Evolutionary conservation across 768 basidiomycete genomes (phyloP).

Genomic region (Tricholoma saponaceum): DNA sequence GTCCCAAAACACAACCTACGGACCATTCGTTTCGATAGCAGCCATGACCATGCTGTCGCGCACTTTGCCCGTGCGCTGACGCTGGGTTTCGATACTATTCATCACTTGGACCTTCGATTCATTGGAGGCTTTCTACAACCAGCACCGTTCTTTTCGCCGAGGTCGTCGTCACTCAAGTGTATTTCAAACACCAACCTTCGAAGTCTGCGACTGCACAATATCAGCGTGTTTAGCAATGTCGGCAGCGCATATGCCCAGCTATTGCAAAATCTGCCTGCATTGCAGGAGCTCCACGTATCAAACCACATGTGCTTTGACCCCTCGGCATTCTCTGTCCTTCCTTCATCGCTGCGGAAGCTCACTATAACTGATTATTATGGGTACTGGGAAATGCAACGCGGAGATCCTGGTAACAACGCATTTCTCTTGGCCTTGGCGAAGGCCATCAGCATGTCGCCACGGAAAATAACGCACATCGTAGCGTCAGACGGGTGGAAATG

Average conservation of each 20-base stretch:
- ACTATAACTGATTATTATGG: conserved; percentile 20
- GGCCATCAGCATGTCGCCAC: conserved; percentile 9
- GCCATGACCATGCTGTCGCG: conserved; percentile 21
- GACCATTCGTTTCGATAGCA: conserved; percentile 22
- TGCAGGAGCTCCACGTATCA: conserved; percentile 23
- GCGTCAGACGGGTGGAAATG: conserved; percentile 4
- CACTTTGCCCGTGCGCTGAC: conserved; percentile 20
- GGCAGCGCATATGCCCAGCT: conserved; percentile 19
- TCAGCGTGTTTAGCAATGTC: conserved; percentile 22
- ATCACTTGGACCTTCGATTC: conserved; percentile 23
- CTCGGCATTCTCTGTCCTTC: conserved; percentile 20
- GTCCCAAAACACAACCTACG: conserved; percentile 20
- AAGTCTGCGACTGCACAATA: conserved; percentile 23
- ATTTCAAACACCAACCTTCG: conserved; percentile 12
- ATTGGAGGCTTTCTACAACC: conserved; percentile 24
- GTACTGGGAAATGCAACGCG: conserved; percentile 10
- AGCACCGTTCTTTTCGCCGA: conserved; percentile 17
- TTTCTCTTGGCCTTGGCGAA: conserved; percentile 14
- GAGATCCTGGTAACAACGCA: conserved; percentile 8
- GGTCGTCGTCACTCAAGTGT: not conserved
- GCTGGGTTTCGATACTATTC: conserved; percentile 17
- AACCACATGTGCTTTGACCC: conserved; percentile 21
- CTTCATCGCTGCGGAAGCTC: conserved; percentile 14
- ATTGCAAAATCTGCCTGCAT: conserved; percentile 16
- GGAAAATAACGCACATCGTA: conserved; percentile 5